Base-by-base conservation (phyloP, 1,284 basidiomycete species). In the Anthracocystis walkeri region DNA sequence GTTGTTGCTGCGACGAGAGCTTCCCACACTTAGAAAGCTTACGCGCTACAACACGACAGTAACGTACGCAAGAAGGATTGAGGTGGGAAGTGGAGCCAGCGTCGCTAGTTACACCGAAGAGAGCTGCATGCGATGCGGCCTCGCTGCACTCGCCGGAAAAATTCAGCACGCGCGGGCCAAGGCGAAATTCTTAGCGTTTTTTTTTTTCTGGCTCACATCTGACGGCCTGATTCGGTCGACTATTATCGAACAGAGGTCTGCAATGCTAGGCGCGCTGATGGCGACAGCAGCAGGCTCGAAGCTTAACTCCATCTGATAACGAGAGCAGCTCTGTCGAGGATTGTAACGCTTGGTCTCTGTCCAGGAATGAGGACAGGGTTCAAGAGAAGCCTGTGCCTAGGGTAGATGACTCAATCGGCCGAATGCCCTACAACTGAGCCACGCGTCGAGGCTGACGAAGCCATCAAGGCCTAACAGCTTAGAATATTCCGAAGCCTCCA, bases 121-220 rank as follows among this genome's bases (percentile, higher is more conserved):
- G 14, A 8, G 14, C 35, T 16, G 12, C 35, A 38, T 14, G 35
- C 35, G 35, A 16, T 58, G 44, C 44, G 38, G 33, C 20, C 18
- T 40, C 21, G 35, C 56, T 64, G 55, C 61, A 64, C 29, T 16
- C 21, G n/a, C 6, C 55, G 61, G 61, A 64, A 64, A 61, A 61
- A 61, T 27, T 61, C 33, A 49, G 49, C 29, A 16, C 14, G 35
- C 35, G 49, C 46, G 46, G 45, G 25, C 45, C 45, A 27, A 38
- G 11, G 11, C 14, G 10, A 12, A 16, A 16, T 4, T 14, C 12
- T 10, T 38, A 10, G 12, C 35, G 35, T 12, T 38, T 38, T 10
- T 11, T 33, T 11, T 12, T 38, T 38, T 10, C 12, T 33, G 33
- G 33, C 11, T 3, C 12, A 14, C 35, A 16, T 38, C 11, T 38